These are phyloP conservation scores for Pythium scleroteichum DNA, from an alignment of 352 stramenopile species.

Conservation along the genomic window DNA sequence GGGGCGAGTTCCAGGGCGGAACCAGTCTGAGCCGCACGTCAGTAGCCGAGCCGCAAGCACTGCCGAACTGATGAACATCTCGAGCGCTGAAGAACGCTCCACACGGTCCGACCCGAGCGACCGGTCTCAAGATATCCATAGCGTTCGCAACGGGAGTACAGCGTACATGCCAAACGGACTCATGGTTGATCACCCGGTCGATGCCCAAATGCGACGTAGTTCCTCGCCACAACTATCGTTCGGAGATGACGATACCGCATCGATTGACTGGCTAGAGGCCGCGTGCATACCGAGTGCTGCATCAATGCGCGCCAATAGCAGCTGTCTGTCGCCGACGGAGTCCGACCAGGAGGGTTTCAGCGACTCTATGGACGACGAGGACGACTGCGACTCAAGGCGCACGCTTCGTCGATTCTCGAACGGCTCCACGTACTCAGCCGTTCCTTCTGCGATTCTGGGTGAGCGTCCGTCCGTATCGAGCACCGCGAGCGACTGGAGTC, in stretches of 20 bases:
- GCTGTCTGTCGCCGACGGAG: not conserved
- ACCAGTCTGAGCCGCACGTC: conserved; percentile 15
- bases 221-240: conserved; percentile 16
- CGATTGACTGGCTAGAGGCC: conserved; percentile 16
- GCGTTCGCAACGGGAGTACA: too few relatives aligned
- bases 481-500: conserved; percentile 11
- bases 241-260: conserved; percentile 18
- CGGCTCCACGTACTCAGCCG: conserved; percentile 20
- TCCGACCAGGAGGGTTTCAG: not conserved
- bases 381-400: conserved; percentile 1
- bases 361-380: conserved; percentile 2
- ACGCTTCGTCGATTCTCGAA: conserved; percentile 15
- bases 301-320: not conserved
- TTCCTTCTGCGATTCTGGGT: conserved; percentile 11
- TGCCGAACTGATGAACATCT: conserved; percentile 20
- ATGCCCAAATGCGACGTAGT: not conserved
- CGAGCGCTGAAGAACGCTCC: conserved; percentile 15
- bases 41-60: conserved; percentile 25
- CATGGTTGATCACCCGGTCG: not conserved
- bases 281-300: not conserved
- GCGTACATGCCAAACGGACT: not conserved
- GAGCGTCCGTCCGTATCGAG: conserved; percentile 10
- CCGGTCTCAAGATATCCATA: not conserved
- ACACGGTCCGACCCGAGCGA: conserved; percentile 18
- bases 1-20: conserved; percentile 7